Percentiles rank a stretch among this genome's conserved stretches.
phyloP scores from a whole-genome alignment of 2,329 filamentous ascomycete genomes.

The Byssothecium circinans region DNA sequence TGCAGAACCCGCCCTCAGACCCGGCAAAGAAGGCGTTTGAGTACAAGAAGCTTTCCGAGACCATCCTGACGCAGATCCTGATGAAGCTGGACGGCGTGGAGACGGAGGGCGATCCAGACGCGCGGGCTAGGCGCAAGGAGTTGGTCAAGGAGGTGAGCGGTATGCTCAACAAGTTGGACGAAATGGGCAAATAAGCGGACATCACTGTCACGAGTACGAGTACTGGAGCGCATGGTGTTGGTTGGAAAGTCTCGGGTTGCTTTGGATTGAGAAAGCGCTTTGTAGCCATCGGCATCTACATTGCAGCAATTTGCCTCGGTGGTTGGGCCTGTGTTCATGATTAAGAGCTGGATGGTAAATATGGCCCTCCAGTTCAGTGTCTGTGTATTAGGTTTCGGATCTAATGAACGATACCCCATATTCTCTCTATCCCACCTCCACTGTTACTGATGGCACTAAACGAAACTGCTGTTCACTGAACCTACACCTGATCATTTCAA shows the following conservation, averaged over 20 bases:
- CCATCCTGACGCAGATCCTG: constrained; percentile 72
- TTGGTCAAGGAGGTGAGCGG: constrained; percentile 72
- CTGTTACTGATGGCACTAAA: too few species aligned
- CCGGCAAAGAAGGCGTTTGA: constrained; percentile 70
- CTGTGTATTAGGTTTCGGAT: not conserved
- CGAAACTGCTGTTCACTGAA: too few species aligned
- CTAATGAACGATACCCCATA: constrained; percentile 1
- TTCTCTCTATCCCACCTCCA: not conserved
- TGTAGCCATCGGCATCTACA: not conserved
- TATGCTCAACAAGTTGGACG: constrained; percentile 67
- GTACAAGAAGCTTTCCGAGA: constrained; percentile 74
- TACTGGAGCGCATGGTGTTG: not conserved
- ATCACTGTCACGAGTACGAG: not conserved
- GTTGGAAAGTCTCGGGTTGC: not conserved
- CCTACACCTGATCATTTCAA: too few species aligned
- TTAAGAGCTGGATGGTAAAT: not conserved
- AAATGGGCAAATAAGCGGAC: constrained; percentile 24
- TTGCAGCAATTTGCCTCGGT: not conserved
- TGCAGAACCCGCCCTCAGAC: constrained; percentile 60
- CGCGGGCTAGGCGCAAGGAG: constrained; percentile 68
- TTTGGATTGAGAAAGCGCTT: not conserved
- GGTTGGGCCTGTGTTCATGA: not conserved
- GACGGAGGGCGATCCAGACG: constrained; percentile 67
- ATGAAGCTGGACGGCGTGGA: constrained; percentile 78
- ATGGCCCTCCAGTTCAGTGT: too few species aligned